Conservation (phyloP, 805 yeast species). For the Kurtzmaniella cleridarum region DNA sequence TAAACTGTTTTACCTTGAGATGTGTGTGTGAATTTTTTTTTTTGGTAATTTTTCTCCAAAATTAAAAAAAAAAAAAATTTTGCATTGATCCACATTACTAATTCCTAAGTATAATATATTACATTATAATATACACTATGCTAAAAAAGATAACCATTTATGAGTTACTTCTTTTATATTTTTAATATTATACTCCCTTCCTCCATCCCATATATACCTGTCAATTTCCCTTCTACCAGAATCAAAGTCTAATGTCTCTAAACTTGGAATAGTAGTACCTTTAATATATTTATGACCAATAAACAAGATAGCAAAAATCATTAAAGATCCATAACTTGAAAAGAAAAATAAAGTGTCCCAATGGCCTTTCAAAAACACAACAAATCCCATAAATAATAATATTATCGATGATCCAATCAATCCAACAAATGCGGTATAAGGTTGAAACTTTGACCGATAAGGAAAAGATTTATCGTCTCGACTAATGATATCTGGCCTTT, state of each 20-base stretch:
- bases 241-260: constrained; percentile 76
- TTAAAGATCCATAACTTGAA: constrained; percentile 58
- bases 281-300: constrained; percentile 51
- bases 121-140: constrained; percentile 11
- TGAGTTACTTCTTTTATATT: constrained; percentile 27
- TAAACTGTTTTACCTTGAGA: too few relatives aligned
- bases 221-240: constrained; percentile 83
- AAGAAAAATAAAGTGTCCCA: constrained; percentile 63
- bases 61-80: too few relatives aligned
- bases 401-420: constrained; percentile 47
- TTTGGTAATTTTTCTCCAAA: too few relatives aligned
- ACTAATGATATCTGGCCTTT: constrained; percentile 58
- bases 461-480: constrained; percentile 64
- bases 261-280: constrained; percentile 59
- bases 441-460: constrained; percentile 65
- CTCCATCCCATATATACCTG: constrained; percentile 76
- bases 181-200: constrained; percentile 35
- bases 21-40: too few relatives aligned
- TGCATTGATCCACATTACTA: too few relatives aligned
- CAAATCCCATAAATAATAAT: constrained; percentile 55
- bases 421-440: constrained; percentile 62
- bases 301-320: constrained; percentile 48
- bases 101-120: too few relatives aligned
- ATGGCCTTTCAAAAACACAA: constrained; percentile 48
- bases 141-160: constrained; percentile 29